These are phyloP conservation scores for Leptographium flavum DNA, from an alignment of 2,329 filamentous ascomycete genomes.

Conservation along the genomic window DNA sequence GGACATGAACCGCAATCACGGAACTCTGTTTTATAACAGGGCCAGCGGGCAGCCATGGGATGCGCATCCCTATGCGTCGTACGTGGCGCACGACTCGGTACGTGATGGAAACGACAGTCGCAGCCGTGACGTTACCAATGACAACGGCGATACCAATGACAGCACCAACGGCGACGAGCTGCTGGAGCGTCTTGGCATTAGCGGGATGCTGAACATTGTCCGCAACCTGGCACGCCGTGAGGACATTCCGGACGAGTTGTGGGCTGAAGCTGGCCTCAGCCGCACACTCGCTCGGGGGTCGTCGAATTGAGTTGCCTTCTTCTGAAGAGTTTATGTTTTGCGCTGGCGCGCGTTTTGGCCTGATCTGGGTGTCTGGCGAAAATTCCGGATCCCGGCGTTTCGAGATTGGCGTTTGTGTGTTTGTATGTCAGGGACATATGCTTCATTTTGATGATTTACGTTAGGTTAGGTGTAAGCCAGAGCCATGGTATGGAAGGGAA, in stretches of 20 bases:
- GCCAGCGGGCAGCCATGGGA: not conserved
- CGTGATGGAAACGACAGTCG: not conserved
- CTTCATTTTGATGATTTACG: not conserved
- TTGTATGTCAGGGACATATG: not conserved
- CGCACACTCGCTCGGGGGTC: slow-evolving; percentile 24
- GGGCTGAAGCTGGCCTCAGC: slow-evolving; percentile 55
- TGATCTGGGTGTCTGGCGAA: not conserved
- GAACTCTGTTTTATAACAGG: not conserved
- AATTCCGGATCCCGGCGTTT: not conserved
- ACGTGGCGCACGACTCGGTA: no score
- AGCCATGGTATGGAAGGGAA: not conserved
- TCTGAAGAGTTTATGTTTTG: not conserved
- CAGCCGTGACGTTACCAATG: not conserved
- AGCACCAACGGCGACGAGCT: slow-evolving; percentile 15
- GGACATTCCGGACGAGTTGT: slow-evolving; percentile 73
- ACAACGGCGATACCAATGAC: not conserved
- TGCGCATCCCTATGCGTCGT: not conserved
- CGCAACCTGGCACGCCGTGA: slow-evolving; percentile 54
- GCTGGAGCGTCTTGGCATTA: slow-evolving; percentile 25
- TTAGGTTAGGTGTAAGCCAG: not conserved
- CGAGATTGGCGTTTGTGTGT: not conserved
- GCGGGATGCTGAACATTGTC: slow-evolving; percentile 59
- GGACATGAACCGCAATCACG: not conserved
- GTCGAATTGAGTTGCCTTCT: not conserved
- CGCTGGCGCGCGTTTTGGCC: not conserved